Evolutionary conservation across 495 filamentous ascomycete genomes (phyloP).

Genomic region (Aspergillus leporis): DNA sequence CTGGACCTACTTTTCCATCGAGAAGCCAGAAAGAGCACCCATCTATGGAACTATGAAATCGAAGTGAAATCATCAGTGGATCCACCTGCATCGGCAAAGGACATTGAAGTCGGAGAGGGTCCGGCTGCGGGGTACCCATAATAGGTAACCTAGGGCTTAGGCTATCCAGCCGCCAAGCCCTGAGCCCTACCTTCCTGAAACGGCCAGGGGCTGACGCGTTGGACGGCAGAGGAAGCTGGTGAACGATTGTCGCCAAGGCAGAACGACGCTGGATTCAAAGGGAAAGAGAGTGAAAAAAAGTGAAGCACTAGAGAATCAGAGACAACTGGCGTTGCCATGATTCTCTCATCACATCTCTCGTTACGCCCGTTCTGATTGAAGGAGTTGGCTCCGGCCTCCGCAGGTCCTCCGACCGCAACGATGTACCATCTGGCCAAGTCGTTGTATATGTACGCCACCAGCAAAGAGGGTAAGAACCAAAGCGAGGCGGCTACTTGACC

Average conservation of each 20-base stretch:
- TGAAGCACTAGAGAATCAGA: background rate
- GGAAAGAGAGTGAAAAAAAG: background rate
- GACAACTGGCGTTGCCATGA: conserved; percentile 24
- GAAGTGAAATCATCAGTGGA: background rate
- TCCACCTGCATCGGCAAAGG: background rate
- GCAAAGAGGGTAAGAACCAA: conserved; percentile 74
- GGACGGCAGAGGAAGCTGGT: conserved; percentile 11
- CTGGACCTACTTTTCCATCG: background rate
- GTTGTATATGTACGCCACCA: conserved; percentile 89
- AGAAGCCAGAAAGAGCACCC: background rate
- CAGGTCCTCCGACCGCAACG: conserved; percentile 26
- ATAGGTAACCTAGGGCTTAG: conserved; percentile 25
- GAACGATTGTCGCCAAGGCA: background rate
- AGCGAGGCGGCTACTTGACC: background rate
- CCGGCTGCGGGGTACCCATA: conserved; percentile 3
- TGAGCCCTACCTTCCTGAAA: conserved; percentile 36
- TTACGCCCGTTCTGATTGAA: conserved; percentile 21
- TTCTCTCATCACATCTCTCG: conserved; percentile 14
- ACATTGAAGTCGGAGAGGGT: background rate
- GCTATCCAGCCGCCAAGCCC: conserved; percentile 14
- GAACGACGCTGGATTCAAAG: background rate
- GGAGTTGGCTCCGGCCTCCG: conserved; percentile 16
- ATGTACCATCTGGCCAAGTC: conserved; percentile 99
- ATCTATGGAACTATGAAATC: background rate
- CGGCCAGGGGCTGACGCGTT: conserved; percentile 31